Conservation (phyloP, 83 land plant species). For the Picea mariana region DNA sequence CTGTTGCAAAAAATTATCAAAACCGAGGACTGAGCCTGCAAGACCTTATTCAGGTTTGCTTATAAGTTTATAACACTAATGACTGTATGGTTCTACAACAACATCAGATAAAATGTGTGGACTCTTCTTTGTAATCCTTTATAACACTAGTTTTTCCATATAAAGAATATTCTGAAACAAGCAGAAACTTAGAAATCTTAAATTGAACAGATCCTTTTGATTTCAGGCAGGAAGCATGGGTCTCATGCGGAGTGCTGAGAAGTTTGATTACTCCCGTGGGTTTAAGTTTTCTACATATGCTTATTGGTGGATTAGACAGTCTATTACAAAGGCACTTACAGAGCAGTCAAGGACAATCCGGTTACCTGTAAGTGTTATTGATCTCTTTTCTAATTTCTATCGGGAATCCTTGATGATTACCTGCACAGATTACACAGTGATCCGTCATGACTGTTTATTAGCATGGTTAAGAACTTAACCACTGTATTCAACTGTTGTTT, state of each 20-base stretch:
- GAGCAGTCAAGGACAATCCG: slow-evolving; percentile 64
- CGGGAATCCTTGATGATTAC: neutral
- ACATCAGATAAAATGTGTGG: neutral
- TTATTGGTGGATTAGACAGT: slow-evolving; percentile 91
- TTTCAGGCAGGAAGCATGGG: slow-evolving; percentile 83
- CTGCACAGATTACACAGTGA: neutral
- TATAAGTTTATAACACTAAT: neutral
- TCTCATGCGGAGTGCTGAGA: slow-evolving; percentile 70
- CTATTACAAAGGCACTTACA: slow-evolving; percentile 61
- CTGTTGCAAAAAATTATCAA: slow-evolving; percentile 69
- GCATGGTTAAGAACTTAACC: too few relatives aligned
- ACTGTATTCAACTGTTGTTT: too few relatives aligned
- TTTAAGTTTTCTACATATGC: slow-evolving; percentile 91
- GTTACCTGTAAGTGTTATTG: slow-evolving; percentile 50
- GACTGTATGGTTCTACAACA: neutral
- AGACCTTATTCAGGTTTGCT: slow-evolving; percentile 74
- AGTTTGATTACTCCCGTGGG: slow-evolving; percentile 78
- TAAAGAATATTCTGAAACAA: neutral
- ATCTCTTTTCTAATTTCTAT: neutral
- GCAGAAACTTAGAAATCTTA: neutral
- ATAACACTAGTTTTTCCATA: neutral
- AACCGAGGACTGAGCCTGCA: slow-evolving; percentile 63
- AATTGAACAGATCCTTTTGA: neutral
- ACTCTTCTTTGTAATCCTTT: neutral
- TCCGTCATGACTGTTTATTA: neutral